These are phyloP conservation scores for Trichosphaerium sp. DNA, from an alignment of 78 protist species.

Conservation along the genomic window DNA sequence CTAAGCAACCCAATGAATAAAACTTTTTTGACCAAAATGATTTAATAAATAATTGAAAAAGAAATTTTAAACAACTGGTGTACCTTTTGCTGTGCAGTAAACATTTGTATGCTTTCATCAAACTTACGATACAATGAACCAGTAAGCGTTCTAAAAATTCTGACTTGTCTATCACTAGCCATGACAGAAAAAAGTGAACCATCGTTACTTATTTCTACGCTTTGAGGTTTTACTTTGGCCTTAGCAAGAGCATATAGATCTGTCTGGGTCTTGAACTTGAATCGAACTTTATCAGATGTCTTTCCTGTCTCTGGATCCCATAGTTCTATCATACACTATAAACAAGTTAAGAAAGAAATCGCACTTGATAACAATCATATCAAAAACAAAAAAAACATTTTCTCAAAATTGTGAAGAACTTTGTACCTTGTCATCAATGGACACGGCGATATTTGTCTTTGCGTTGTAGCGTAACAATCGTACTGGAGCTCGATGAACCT, in stretches of 20 bases:
- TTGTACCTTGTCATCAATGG: too few species aligned
- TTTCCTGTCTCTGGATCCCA: slow-evolving; percentile 1
- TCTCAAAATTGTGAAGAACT: too few species aligned
- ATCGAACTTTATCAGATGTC: slow-evolving; percentile 2
- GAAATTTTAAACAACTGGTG: too few species aligned
- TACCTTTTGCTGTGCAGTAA: slow-evolving; percentile 24
- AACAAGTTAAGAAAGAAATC: too few species aligned
- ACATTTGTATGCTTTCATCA: slow-evolving; percentile 45
- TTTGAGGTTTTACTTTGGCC: background rate
- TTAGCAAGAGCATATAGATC: slow-evolving; percentile 72
- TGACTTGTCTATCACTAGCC: slow-evolving; percentile 42
- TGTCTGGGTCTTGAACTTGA: slow-evolving; percentile 70
- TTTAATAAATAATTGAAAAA: too few species aligned
- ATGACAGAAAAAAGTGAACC: slow-evolving; percentile 51
- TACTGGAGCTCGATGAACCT: too few species aligned
- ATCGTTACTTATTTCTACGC: slow-evolving; percentile 31
- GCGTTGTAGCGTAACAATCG: too few species aligned
- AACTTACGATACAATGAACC: slow-evolving; percentile 63
- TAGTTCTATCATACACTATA: background rate
- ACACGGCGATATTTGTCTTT: too few species aligned
- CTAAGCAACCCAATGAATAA: background rate
- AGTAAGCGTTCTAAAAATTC: slow-evolving; percentile 44
- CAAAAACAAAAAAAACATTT: too few species aligned
- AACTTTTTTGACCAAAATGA: background rate
- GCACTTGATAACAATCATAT: too few species aligned